phyloP scores from a whole-genome alignment of 2,329 filamentous ascomycete genomes.

The Ceratocystis smalleyi region DNA sequence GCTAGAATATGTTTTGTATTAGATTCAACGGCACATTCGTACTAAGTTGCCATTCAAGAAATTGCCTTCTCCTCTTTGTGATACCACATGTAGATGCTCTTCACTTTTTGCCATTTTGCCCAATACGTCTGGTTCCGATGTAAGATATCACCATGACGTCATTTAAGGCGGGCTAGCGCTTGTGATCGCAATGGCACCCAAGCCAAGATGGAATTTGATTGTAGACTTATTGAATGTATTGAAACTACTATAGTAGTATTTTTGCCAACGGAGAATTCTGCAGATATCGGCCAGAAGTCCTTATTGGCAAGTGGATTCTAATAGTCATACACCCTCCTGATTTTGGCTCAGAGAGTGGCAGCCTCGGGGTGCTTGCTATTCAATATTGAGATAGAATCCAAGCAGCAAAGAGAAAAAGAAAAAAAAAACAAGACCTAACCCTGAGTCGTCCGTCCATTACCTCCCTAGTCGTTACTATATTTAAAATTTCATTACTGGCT shows the following conservation, averaged over 20 bases:
- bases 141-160: neutral
- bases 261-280: neutral
- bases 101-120: no score
- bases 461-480: slow-evolving; percentile 11
- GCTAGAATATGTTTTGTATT: no score
- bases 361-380: no score
- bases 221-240: neutral
- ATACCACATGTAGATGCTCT: no score
- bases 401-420: neutral
- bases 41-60: no score
- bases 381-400: neutral
- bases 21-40: no score
- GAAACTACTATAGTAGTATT: neutral
- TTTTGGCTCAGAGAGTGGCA: no score
- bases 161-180: no score
- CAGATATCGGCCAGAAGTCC: neutral
- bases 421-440: neutral
- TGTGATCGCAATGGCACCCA: no score
- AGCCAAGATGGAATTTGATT: no score
- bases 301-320: neutral
- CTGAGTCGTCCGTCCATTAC: slow-evolving; percentile 8
- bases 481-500: slow-evolving; percentile 8
- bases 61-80: no score
- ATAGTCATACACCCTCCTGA: no score
- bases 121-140: neutral